Base-by-base conservation (phyloP, 164 flowering plant species). In the Magnolia changhungtana region DNA sequence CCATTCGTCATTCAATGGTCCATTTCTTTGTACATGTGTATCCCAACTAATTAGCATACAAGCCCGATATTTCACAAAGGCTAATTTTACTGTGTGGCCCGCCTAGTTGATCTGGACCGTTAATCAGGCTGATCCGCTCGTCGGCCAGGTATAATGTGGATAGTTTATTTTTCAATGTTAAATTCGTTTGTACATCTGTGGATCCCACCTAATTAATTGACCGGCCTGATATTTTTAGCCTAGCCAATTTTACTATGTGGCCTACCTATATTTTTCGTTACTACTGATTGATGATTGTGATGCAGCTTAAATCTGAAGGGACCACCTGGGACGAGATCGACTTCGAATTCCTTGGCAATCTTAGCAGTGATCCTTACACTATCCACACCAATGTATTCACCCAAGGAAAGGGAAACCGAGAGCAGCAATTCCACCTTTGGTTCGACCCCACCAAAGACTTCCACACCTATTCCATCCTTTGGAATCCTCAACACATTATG, bases 391-490 rank as follows among this genome's bases (percentile, higher is more conserved):
- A 77, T 45, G 70, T 77, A 29, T 77, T 50, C 63, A 71, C 79
- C 8, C 70, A 71, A 29, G 79, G 79, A 9, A 72, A 64, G 8
- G 79, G 75, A 11, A 63, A 71, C 61, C 64, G 79, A 24, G 79
- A 77, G 71, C 79, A 77, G 52, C 79, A 77, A 18, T 77, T 77
- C 74, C 50, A 77, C 20, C 75, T 77, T 24, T 77, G 79, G 79
- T 77, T 77, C n/a, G 79, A 77, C 45, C 79, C 79, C 37, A 50
- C 66, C 18, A 20, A 11, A 7, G 66, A 31, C 2, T 77, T 77
- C 51, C 79, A 77, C 79, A 77, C 71, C 20, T 77, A 77, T 51
- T 77, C 79, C 64, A 16, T 77, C 45, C 75, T 77, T 8, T 64
- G 79, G 79, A 77, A 72, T 31, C 79, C 70, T 6, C 63, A 24